Conservation (phyloP, 2,329 filamentous ascomycete genomes). For the Zasmidium citrigriseum region DNA sequence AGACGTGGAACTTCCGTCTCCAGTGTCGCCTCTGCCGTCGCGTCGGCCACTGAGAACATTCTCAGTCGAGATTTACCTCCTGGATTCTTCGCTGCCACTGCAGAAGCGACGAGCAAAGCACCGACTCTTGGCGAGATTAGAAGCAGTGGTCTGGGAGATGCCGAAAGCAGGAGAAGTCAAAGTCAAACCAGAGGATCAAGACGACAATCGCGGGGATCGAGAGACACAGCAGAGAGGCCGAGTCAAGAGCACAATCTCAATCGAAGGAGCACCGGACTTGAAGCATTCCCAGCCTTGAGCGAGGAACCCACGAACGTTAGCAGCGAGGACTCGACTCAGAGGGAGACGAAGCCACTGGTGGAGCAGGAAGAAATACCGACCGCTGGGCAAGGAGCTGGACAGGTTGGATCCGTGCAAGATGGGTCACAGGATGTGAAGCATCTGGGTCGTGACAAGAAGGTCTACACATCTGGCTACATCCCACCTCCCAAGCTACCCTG, state of each 20-base stretch:
- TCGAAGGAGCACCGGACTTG: conserved; percentile 3
- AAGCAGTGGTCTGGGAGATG: conserved; percentile 25
- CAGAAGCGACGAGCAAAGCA: conserved; percentile 41
- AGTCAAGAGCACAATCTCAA: conserved; percentile 1
- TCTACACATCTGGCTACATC: conserved; percentile 41
- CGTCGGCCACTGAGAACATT: conserved; percentile 14
- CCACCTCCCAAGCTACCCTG: conserved; percentile 34
- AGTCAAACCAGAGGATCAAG: conserved; percentile 18
- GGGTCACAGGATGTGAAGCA: conserved; percentile 11
- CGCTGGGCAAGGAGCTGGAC: neutral
- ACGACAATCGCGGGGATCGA: conserved; percentile 13
- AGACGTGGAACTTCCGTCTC: conserved; percentile 16
- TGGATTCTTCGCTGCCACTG: conserved; percentile 43
- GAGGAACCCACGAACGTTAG: conserved; percentile 19
- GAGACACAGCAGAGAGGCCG: neutral
- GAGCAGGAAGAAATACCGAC: neutral
- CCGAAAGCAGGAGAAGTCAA: conserved; percentile 12
- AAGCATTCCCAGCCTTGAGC: conserved; percentile 23
- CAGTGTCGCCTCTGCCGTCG: conserved; percentile 17
- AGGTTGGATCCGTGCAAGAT: neutral
- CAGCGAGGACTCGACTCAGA: neutral
- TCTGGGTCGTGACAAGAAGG: conserved; percentile 7
- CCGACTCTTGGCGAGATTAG: conserved; percentile 47
- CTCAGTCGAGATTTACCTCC: conserved; percentile 20
- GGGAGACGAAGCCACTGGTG: neutral